Conservation (phyloP, 2,329 filamentous ascomycete species). For the Penicillium nordicum region DNA sequence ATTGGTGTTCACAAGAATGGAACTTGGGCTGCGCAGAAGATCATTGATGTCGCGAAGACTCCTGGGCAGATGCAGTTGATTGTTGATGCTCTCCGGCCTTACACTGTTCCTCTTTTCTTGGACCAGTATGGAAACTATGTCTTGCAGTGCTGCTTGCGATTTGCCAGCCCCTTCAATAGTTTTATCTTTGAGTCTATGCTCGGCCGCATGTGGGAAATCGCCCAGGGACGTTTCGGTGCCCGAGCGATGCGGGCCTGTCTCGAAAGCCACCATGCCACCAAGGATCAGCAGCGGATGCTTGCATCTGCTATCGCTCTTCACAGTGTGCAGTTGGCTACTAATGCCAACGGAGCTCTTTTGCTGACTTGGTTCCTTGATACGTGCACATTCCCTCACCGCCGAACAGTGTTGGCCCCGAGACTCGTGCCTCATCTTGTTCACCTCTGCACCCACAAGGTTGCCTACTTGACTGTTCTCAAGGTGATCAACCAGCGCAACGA, state of each 20-base stretch:
- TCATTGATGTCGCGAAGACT: conserved; percentile 92
- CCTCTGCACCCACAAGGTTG: conserved; percentile 97
- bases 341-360: conserved; percentile 88
- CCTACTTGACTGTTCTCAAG: conserved; percentile 93
- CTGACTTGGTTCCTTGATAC: conserved; percentile 98
- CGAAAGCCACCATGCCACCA: conserved; percentile 91
- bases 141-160: conserved; percentile 91
- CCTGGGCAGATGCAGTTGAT: conserved; percentile 79
- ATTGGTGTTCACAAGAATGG: conserved; percentile 99
- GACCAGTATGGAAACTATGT: conserved; percentile 99
- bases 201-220: conserved; percentile 85
- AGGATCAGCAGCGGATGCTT: conserved; percentile 92
- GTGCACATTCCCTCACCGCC: conserved; percentile 88
- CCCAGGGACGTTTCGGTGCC: conserved; percentile 90
- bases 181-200: conserved; percentile 99
- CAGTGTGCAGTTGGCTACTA: conserved; percentile 93
- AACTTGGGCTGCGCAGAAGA: conserved; percentile 98
- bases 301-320: conserved; percentile 93
- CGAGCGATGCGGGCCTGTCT: conserved; percentile 95
- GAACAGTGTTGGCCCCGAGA: conserved; percentile 85
- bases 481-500: conserved; percentile 98
- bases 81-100: conserved; percentile 77
- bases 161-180: conserved; percentile 81
- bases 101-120: conserved; percentile 86
- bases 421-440: conserved; percentile 91